These are phyloP conservation scores for Eimeria tenella DNA, from an alignment of 169 alveolate genomes.

Conservation along the genomic window DNA sequence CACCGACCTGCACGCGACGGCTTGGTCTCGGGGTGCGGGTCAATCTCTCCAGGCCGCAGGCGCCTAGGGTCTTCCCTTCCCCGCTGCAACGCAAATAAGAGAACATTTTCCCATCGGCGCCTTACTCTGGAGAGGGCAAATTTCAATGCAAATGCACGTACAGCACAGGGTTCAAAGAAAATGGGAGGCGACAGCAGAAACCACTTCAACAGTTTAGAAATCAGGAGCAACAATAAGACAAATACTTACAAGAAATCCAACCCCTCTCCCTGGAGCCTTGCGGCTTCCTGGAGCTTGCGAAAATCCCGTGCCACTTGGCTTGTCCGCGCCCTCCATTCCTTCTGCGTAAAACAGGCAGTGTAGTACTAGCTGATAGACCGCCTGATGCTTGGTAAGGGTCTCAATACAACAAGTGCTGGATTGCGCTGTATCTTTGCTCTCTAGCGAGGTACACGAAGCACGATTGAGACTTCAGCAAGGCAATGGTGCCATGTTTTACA, in stretches of 20 bases:
- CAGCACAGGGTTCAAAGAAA: neutral
- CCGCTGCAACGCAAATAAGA: slow-evolving; percentile 22
- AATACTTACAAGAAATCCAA: slow-evolving; percentile 42
- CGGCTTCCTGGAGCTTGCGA: slow-evolving; percentile 70
- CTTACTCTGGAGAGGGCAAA: neutral
- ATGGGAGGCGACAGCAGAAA: too few species aligned
- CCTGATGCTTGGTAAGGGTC: too few species aligned
- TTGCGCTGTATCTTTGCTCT: neutral
- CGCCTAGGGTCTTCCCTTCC: slow-evolving; percentile 95
- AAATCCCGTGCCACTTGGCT: slow-evolving; percentile 64
- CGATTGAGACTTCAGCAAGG: too few species aligned
- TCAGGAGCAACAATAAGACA: neutral
- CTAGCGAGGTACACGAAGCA: neutral
- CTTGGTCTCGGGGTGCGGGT: slow-evolving; percentile 99
- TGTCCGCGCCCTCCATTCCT: slow-evolving; percentile 66
- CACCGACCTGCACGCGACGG: slow-evolving; percentile 96
- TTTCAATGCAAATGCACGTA: neutral
- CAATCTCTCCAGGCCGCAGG: slow-evolving; percentile 99
- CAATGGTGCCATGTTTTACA: neutral
- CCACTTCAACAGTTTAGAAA: neutral
- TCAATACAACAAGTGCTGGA: neutral
- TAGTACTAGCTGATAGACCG: too few species aligned
- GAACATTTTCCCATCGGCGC: neutral
- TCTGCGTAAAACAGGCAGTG: slow-evolving; percentile 1
- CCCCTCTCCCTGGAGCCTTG: slow-evolving; percentile 71